Percentiles rank a stretch among this genome's conserved stretches.
phyloP scores from a whole-genome alignment of 371 early-diverging fungal species.

The Modicella reniformis region DNA sequence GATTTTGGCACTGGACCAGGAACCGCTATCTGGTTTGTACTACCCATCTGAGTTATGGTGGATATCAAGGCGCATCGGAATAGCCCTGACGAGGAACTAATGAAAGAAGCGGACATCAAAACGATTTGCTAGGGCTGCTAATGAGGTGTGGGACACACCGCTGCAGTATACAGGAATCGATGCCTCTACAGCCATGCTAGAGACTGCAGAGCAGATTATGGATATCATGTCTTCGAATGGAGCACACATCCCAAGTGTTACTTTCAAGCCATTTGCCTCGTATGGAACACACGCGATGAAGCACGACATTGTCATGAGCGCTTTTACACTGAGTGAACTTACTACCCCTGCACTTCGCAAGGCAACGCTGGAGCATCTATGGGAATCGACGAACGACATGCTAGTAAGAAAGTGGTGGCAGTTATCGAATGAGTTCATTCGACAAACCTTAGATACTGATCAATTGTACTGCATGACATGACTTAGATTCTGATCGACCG shows the following conservation, averaged over 20 bases:
- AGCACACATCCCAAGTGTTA: constrained; percentile 52
- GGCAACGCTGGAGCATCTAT: constrained; percentile 76
- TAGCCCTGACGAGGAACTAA: background rate
- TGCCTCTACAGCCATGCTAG: constrained; percentile 83
- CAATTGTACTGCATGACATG: background rate
- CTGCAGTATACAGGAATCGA: constrained; percentile 74
- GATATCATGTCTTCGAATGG: constrained; percentile 31
- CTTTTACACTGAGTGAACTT: constrained; percentile 81
- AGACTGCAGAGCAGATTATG: constrained; percentile 64
- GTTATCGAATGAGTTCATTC: background rate
- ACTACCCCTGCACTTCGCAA: constrained; percentile 71
- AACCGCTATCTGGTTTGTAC: constrained; percentile 78
- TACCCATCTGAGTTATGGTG: background rate
- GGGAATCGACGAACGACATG: constrained; percentile 80
- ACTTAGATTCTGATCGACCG: constrained; percentile 81
- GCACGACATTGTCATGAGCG: constrained; percentile 79
- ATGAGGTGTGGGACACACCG: constrained; percentile 61
- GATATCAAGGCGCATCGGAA: background rate
- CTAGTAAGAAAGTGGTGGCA: constrained; percentile 60
- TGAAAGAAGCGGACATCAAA: background rate
- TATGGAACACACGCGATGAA: constrained; percentile 60
- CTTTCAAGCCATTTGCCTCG: constrained; percentile 73
- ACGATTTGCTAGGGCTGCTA: constrained; percentile 70
- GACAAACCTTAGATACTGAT: background rate
- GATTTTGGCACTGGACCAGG: constrained; percentile 93